Base-by-base conservation (phyloP, 1,284 basidiomycete species). In the Sphagnurus paluster region DNA sequence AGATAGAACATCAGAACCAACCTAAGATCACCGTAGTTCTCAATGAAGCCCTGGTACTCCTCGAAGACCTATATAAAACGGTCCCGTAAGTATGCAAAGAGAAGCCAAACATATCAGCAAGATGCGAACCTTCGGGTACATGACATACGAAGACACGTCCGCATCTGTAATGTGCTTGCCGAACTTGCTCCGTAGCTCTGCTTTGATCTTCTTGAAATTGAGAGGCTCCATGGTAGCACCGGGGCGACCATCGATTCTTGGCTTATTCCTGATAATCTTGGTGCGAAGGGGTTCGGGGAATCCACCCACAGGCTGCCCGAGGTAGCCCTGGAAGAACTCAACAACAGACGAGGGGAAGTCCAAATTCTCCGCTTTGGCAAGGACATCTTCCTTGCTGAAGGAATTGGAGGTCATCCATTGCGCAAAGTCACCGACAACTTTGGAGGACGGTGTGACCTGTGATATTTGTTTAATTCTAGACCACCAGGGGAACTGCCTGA, bases 331-430 rank as follows among this genome's bases (percentile, higher is more conserved):
- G 91, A 95, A 95, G 79, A 95, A 96, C 62, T 95, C 93, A 48
- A 95, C 90, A 44, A 95, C 93, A 20, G 92, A 94, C 9, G 91
- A 93, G 10, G 97, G 97, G 87, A 99, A 98, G 73, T 99, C 97
- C 57, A 99, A 85, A 53, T 84, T 81, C 46, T 90, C 87, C 39
- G 95, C 97, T 42, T 87, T 82, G 24, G 87, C 83, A 50, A 94
- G 65, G 35, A 99, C 93, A 54, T 98, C 90, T 61, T 90, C 73
- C 68, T 92, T 91, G 44, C 83, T 80, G 47, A 98, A 77, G 57
- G 86, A 84, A 76, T 99, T 98, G 55, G 93, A 92, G 29, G 94
- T 95, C 93, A 99, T 95, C 87, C 93, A 98, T 69, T 96, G 93
- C 21, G 97, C 97, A 69, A 99, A 96, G 76, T 99, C 97, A 38